These are phyloP conservation scores for Zymoseptoria pseudotritici DNA, from an alignment of 2,329 filamentous ascomycete species.

Conservation along the genomic window DNA sequence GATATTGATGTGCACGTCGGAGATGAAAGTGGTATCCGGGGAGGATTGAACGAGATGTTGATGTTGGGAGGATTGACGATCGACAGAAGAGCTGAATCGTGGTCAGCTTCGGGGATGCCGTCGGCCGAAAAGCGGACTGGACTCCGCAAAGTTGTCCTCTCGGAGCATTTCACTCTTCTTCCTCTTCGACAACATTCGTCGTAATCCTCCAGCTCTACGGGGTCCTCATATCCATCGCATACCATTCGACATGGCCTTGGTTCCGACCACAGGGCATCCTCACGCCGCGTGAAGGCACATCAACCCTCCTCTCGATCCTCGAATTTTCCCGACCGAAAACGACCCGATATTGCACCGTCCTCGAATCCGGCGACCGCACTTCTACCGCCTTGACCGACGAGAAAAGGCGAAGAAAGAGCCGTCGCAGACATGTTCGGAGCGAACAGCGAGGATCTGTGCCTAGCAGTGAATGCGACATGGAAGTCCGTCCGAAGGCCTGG, in stretches of 20 bases:
- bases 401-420: no score
- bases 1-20: no score
- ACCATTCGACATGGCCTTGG: not conserved
- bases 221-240: not conserved
- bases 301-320: not conserved
- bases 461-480: no score
- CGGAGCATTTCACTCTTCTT: not conserved
- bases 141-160: not conserved
- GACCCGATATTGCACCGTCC: not conserved
- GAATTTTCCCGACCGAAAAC: not conserved
- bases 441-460: no score
- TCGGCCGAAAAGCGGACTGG: not conserved
- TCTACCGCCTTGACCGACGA: not conserved
- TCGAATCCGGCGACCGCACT: not conserved
- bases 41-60: no score
- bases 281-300: not conserved
- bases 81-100: not conserved
- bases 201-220: no score
- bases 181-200: not conserved
- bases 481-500: no score
- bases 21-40: no score
- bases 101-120: not conserved
- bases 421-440: no score
- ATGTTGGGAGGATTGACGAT: no score
- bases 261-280: no score